Conservation (phyloP, 75 land plant genomes). For the Selaginella moellendorffii region DNA sequence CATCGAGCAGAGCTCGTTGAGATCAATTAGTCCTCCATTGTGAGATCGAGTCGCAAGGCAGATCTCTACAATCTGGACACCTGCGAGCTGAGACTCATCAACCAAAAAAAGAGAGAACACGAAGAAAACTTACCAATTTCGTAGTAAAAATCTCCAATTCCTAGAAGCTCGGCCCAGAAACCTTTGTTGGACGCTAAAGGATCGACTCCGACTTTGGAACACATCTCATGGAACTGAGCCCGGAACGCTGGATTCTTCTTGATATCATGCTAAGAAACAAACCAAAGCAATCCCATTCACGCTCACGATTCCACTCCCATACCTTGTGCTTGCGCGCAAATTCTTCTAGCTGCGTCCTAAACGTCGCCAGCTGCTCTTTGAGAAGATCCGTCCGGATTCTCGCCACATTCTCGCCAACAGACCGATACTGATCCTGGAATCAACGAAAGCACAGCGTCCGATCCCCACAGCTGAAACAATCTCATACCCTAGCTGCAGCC, state of each 20-base stretch:
- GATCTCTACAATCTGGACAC: conserved; percentile 94
- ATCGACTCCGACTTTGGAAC: conserved; percentile 93
- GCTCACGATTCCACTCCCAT: not conserved
- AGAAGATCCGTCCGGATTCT: conserved; percentile 68
- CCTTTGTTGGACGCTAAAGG: conserved; percentile 98
- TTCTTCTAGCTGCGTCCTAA: conserved; percentile 78
- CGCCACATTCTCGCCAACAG: conserved; percentile 90
- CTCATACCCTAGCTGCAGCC: conserved; percentile 63
- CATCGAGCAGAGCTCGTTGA: conserved; percentile 55
- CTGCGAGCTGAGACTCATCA: too few species aligned
- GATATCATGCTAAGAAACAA: conserved; percentile 66
- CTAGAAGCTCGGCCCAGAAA: conserved; percentile 95
- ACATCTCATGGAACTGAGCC: conserved; percentile 95
- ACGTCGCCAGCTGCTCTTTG: conserved; percentile 87
- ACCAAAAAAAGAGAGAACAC: too few species aligned
- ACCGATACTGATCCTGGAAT: conserved; percentile 63
- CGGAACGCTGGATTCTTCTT: conserved; percentile 86
- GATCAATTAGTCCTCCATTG: conserved; percentile 81
- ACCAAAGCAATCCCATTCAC: not conserved
- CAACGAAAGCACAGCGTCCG: not conserved
- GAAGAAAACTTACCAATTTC: conserved; percentile 55
- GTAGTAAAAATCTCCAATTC: conserved; percentile 97
- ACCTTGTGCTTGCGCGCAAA: conserved; percentile 97
- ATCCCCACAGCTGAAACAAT: not conserved
- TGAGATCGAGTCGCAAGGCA: conserved; percentile 76